These are phyloP conservation scores for Gossypium schwendimanii DNA, from an alignment of 441 rosid genomes.

Conservation along the genomic window DNA sequence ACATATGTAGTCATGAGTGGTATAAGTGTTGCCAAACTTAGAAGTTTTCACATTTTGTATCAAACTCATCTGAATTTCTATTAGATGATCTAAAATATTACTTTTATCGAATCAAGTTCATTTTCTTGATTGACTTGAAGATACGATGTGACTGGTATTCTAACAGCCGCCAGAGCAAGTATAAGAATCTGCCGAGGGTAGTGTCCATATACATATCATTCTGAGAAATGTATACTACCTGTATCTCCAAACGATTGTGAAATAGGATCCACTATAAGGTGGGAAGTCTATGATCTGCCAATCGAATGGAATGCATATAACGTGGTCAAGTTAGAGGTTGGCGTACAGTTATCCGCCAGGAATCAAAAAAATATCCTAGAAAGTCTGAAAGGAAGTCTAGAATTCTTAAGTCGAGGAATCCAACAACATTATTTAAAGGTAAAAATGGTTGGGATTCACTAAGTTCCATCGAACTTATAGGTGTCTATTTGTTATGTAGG, in stretches of 20 bases:
- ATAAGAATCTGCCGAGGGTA: neutral
- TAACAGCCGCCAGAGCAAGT: neutral
- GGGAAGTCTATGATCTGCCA: neutral
- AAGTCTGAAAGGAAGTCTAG: neutral
- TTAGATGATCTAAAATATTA: neutral
- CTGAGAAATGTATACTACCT: neutral
- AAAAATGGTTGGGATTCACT: neutral
- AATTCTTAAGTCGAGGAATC: neutral
- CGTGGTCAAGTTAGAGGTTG: neutral
- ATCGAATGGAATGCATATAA: neutral
- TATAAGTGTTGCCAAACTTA: neutral
- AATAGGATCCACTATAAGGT: neutral
- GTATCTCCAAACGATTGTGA: neutral
- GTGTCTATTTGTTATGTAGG: neutral
- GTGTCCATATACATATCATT: neutral
- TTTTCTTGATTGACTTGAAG: neutral
- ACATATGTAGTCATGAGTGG: neutral
- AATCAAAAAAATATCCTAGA: neutral
- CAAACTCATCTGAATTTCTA: neutral
- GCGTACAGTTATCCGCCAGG: neutral
- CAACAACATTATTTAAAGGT: neutral
- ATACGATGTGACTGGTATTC: neutral
- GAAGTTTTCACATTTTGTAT: neutral
- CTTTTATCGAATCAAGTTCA: no score
- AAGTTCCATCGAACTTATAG: neutral